These are phyloP conservation scores for Microbotryum lychnidis-dioicae DNA, from an alignment of 1,284 basidiomycete species.

Conservation along the genomic window DNA sequence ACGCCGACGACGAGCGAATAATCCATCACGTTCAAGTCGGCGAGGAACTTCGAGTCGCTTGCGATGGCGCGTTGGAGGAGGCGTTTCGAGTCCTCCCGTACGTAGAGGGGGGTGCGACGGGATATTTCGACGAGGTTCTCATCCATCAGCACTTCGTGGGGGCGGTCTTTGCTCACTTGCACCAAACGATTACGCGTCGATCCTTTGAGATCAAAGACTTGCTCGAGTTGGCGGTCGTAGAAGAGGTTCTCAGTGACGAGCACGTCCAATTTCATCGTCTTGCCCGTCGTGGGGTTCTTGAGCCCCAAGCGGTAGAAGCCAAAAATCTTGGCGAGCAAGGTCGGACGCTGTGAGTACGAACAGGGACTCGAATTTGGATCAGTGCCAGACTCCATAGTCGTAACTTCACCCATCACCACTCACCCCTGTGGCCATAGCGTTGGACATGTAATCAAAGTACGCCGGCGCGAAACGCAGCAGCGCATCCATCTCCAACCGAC, in stretches of 20 bases:
- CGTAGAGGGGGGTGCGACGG: constrained; percentile 66
- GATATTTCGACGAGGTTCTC: constrained; percentile 50
- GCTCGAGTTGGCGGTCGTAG: constrained; percentile 56
- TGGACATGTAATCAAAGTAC: constrained; percentile 95
- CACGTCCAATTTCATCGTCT: constrained; percentile 85
- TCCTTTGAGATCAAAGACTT: constrained; percentile 94
- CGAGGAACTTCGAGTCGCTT: constrained; percentile 79
- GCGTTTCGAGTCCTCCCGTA: constrained; percentile 90
- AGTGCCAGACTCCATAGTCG: background rate
- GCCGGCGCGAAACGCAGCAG: constrained; percentile 95
- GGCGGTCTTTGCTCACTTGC: constrained; percentile 68
- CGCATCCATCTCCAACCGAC: constrained; percentile 80
- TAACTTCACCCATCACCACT: background rate
- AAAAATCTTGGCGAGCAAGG: constrained; percentile 91
- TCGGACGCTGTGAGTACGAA: constrained; percentile 58
- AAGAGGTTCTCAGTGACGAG: constrained; percentile 92
- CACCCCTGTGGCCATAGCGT: constrained; percentile 46
- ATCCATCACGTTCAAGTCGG: constrained; percentile 97
- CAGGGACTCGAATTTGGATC: background rate
- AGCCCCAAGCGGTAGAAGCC: constrained; percentile 95
- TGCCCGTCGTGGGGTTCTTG: constrained; percentile 67
- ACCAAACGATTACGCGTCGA: constrained; percentile 78
- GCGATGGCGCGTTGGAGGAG: constrained; percentile 81
- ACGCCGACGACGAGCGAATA: constrained; percentile 95
- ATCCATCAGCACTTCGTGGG: constrained; percentile 87